Conservation (phyloP, 495 filamentous ascomycete species). For the Neurospora sp. region DNA sequence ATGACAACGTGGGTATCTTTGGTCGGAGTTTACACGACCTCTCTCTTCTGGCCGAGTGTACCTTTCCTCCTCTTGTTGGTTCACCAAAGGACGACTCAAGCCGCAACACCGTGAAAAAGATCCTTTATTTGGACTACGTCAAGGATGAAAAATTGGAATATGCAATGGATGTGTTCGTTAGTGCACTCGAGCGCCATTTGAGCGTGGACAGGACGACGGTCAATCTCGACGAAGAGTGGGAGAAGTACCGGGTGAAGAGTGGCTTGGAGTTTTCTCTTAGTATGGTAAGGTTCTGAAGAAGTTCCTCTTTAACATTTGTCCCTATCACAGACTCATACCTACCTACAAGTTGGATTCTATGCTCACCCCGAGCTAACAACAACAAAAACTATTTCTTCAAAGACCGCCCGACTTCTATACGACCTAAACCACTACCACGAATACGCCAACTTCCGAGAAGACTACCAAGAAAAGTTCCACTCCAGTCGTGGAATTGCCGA, state of each 20-base stretch:
- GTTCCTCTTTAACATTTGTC: not conserved
- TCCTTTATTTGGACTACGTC: not conserved
- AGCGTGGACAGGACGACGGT: not conserved
- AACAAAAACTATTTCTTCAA: not conserved
- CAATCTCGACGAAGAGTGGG: not conserved
- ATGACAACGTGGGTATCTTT: not conserved
- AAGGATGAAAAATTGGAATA: not conserved
- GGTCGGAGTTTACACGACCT: not conserved
- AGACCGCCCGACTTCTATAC: not conserved
- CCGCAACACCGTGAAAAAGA: not conserved
- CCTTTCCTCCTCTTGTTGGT: not conserved
- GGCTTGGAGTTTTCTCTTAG: not conserved
- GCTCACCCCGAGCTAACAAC: not conserved
- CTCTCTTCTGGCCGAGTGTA: rapidly evolving
- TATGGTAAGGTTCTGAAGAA: not conserved
- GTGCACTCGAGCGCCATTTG: not conserved
- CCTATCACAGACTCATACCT: not conserved
- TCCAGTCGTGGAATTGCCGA: not conserved
- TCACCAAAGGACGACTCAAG: not conserved
- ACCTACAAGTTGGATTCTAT: not conserved
- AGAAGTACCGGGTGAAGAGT: not conserved
- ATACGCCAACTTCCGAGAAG: not conserved
- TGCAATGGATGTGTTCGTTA: not conserved
- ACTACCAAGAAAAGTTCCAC: not conserved
- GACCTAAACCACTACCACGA: not conserved